Evolutionary conservation across 768 basidiomycete species (phyloP).

Genomic region (Leucocoprinus leucothites): DNA sequence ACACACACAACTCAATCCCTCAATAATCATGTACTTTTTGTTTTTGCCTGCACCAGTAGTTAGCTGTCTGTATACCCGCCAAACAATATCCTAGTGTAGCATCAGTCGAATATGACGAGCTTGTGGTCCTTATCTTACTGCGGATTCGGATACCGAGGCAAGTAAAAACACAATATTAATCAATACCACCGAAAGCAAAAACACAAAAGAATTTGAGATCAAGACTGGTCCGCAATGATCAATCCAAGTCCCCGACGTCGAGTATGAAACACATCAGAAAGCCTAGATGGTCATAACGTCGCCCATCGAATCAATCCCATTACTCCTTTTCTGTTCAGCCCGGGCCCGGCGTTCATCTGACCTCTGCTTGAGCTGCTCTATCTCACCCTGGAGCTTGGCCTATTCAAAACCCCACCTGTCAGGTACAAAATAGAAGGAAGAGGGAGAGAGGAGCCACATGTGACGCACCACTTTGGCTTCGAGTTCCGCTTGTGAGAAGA

Average conservation of each 20-base stretch:
- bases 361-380: constrained; percentile 50
- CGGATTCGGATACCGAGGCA: no score
- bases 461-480: constrained; percentile 52
- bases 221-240: no score
- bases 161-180: neutral
- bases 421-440: neutral
- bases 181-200: neutral
- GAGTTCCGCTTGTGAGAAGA: constrained; percentile 56
- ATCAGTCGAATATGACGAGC: constrained; percentile 11
- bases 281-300: constrained; percentile 18
- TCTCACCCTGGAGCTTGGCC: constrained; percentile 58
- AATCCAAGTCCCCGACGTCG: neutral
- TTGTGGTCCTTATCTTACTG: constrained; percentile 6
- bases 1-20: neutral
- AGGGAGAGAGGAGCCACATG: neutral
- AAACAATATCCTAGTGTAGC: constrained; percentile 4
- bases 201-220: no score
- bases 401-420: constrained; percentile 19
- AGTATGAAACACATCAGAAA: neutral
- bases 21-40: neutral
- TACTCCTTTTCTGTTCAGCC: constrained; percentile 13
- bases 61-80: constrained; percentile 6
- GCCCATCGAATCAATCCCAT: constrained; percentile 17
- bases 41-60: constrained; percentile 1
- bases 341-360: constrained; percentile 41